Evolutionary conservation across 495 filamentous ascomycete genomes (phyloP).

Genomic region (Elaphomyces granulatus): DNA sequence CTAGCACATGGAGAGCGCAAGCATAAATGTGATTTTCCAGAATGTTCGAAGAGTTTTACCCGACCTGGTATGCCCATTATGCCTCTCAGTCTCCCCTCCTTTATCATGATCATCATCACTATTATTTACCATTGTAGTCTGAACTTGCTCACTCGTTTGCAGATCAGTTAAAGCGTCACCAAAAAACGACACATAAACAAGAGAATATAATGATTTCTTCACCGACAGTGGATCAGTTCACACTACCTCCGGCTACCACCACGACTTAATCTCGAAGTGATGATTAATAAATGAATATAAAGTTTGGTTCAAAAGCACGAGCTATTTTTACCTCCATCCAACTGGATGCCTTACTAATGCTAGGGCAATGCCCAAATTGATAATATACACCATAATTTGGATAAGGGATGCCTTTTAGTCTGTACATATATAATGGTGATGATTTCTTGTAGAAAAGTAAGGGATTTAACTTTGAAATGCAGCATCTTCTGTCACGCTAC

Average conservation of each 20-base stretch:
- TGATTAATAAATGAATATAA: no score
- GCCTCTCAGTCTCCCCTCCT: background rate
- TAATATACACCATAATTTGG: no score
- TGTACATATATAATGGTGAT: no score
- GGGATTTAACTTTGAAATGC: no score
- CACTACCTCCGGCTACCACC: background rate
- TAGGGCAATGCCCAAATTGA: no score
- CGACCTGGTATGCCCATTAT: conserved; percentile 30
- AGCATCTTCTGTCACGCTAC: no score
- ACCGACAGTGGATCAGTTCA: conserved; percentile 1
- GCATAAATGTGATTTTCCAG: conserved; percentile 29
- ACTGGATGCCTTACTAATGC: no score
- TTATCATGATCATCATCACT: background rate
- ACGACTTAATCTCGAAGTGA: no score
- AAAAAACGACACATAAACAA: conserved; percentile 29
- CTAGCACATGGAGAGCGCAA: conserved; percentile 32
- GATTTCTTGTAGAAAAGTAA: no score
- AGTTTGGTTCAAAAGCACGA: no score
- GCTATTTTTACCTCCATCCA: no score
- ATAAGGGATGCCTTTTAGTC: no score
- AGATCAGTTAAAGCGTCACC: conserved; percentile 36
- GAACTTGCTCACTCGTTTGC: background rate
- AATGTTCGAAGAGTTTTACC: conserved; percentile 35
- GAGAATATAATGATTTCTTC: conserved; percentile 16
- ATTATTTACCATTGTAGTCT: background rate